Percentiles rank a stretch among this genome's conserved stretches.
Evolutionary conservation across 371 early-diverging fungal species (phyloP).

Genomic region (Mortierella sp.): DNA sequence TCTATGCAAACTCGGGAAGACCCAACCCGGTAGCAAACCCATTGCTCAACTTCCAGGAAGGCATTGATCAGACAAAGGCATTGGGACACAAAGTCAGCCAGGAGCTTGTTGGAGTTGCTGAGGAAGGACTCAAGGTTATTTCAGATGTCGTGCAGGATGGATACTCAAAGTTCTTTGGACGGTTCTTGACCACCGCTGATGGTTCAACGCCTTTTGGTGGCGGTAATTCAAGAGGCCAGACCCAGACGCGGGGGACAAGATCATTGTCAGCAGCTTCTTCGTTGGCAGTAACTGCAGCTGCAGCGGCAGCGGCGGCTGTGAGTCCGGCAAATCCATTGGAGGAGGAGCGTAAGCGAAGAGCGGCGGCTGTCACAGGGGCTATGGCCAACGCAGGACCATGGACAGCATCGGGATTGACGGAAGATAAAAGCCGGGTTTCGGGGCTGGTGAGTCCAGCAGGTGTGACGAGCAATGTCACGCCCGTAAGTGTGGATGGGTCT

Average conservation of each 20-base stretch:
- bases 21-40: slow-evolving; percentile 5
- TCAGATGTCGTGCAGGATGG: slow-evolving; percentile 56
- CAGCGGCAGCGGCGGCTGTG: slow-evolving; percentile 2
- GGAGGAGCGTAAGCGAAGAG: slow-evolving; percentile 10
- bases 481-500: slow-evolving; percentile 22
- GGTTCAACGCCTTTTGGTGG: slow-evolving; percentile 2
- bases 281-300: slow-evolving; percentile 35
- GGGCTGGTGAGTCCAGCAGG: slow-evolving; percentile 31
- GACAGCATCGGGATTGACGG: slow-evolving; percentile 7
- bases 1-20: slow-evolving; percentile 20
- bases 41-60: slow-evolving; percentile 40
- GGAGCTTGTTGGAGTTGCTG: slow-evolving; percentile 44
- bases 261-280: slow-evolving; percentile 35
- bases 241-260: slow-evolving; percentile 7
- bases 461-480: slow-evolving; percentile 31
- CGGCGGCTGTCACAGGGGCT: not conserved
- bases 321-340: slow-evolving; percentile 4
- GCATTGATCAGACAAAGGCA: slow-evolving; percentile 44
- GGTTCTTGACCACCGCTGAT: slow-evolving; percentile 33
- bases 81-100: slow-evolving; percentile 52
- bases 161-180: slow-evolving; percentile 49
- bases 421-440: not conserved
- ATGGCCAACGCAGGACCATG: not conserved
- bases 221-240: not conserved
- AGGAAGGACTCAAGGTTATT: slow-evolving; percentile 49